phyloP scores from a whole-genome alignment of 1,284 basidiomycete species.

The Cerioporus squamosus region DNA sequence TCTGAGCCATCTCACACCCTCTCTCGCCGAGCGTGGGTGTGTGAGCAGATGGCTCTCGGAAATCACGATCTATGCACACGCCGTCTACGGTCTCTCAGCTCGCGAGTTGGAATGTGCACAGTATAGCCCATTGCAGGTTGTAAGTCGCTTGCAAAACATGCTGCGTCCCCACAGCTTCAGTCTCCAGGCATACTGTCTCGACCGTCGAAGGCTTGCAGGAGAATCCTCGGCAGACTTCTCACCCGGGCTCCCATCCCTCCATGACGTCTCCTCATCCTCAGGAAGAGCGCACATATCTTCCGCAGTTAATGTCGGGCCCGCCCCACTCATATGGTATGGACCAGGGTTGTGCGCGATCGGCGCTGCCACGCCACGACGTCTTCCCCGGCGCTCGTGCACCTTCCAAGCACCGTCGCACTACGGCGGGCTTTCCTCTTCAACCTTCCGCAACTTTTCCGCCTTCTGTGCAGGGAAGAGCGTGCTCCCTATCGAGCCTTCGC shows the following conservation, averaged over 20 bases:
- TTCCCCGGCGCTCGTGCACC: conserved; percentile 7
- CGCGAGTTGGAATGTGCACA: neutral
- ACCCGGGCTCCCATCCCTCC: neutral
- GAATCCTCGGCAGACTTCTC: conserved; percentile 16
- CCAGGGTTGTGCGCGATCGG: conserved; percentile 1
- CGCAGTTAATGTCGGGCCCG: conserved; percentile 21
- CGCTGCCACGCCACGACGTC: neutral
- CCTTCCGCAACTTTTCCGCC: neutral
- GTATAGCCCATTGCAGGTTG: neutral
- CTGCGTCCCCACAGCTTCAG: neutral
- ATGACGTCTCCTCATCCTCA: neutral
- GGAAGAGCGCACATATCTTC: conserved; percentile 11
- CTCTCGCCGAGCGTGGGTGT: neutral
- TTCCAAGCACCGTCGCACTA: conserved; percentile 2
- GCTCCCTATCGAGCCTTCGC: conserved; percentile 1
- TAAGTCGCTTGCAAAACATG: neutral
- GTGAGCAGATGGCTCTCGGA: neutral
- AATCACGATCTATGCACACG: neutral
- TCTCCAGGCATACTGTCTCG: neutral
- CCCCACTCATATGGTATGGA: conserved; percentile 1
- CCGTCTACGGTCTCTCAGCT: neutral
- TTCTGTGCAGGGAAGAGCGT: neutral
- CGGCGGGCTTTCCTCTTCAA: conserved; percentile 7
- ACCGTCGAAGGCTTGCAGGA: conserved; percentile 1
- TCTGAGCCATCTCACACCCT: neutral